Evolutionary conservation across 106 monocot genomes (phyloP), one percentile per base, ranked within the genome.

Genomic region (Platanthera zijinensis): DNA sequence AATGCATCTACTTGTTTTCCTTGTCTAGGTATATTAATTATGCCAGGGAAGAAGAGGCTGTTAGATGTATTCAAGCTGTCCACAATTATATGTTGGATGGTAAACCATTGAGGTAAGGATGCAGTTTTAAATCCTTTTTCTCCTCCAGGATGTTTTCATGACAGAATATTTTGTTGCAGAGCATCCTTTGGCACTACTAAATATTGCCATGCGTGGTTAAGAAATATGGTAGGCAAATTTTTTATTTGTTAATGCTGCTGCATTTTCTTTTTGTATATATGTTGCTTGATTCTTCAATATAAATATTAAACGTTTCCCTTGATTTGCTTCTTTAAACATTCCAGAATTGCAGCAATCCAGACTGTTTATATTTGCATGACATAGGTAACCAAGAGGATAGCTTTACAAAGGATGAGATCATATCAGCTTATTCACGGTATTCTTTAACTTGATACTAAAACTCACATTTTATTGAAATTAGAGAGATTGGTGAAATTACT

Each of bases 41-140:
- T 85, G 78, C 86, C 7, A 93, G 82, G 79, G 96, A 97, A 81
- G 96, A 93, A 22, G 96, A 97, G 77, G 96, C 96, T 48, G 76
- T 93, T 78, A 77, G 90, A 77, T 96, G 96, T 86, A 96, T 96
- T 78, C 92, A 91, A 79, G 84, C 84, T 80, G 91, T 91, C 15
- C 91, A 91, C 64, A 91, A 91, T 68, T 91, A 84, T 86, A 71
- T 84, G 6, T 80, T 91, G 76, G 90, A 85, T 69, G 88, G 88
- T 71, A 93, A 91, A 91, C 78, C 89, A 10, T 83, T 97, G 75
- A 90, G 91, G 96, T 97, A 87, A 69, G 63, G n/a, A 7, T 82
- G 21, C 57, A 76, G 80, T 77, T 18, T 28, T 50, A 50, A 48
- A 39, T 84, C 71, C 76, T 80, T 80, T 72, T 78, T 83, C 48